phyloP scores from a whole-genome alignment of 306 rosid species.

The Citrullus mucosospermus region DNA sequence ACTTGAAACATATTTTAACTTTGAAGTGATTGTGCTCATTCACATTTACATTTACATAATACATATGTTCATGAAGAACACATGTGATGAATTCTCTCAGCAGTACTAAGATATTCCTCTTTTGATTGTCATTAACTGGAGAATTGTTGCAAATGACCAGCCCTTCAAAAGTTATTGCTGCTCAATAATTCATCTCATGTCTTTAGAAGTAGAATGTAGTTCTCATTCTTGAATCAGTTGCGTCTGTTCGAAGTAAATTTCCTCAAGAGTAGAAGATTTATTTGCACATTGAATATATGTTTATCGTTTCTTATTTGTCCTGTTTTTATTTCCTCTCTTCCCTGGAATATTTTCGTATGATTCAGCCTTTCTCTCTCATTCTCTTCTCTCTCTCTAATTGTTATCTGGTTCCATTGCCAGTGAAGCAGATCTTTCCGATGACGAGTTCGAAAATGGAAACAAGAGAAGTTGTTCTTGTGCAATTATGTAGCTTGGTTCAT shows the following conservation, averaged over 20 bases:
- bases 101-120: neutral
- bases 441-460: constrained; percentile 67
- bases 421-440: constrained; percentile 72
- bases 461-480: constrained; percentile 74
- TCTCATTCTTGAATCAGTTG: neutral
- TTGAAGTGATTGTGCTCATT: neutral
- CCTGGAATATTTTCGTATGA: neutral
- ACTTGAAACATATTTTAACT: neutral
- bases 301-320: neutral
- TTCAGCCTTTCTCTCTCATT: neutral
- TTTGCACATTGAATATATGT: neutral
- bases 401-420: constrained; percentile 31
- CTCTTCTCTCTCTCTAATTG: neutral
- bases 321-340: neutral
- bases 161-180: neutral
- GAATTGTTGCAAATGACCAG: neutral
- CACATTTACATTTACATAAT: neutral
- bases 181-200: neutral
- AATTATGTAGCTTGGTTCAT: constrained; percentile 48
- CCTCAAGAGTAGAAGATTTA: neutral
- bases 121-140: neutral
- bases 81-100: neutral
- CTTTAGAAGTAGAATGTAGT: neutral
- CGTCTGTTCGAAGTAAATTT: neutral
- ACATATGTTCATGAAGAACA: neutral